Conservation (phyloP, 2,329 filamentous ascomycete genomes). For the Stylonectria norvegica region DNA sequence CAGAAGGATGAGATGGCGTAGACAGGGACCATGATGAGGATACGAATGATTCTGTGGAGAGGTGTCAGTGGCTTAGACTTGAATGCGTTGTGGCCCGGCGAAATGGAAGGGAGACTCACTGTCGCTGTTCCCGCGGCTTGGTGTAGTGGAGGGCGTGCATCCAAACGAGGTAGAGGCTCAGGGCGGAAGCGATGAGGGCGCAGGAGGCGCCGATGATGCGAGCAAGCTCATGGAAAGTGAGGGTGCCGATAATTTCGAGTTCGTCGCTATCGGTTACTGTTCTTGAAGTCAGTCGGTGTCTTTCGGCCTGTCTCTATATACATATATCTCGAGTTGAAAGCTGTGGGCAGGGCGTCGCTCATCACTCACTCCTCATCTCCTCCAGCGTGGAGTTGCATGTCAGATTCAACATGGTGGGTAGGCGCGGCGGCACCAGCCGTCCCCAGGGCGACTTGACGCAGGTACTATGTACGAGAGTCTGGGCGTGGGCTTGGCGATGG, state of each 20-base stretch:
- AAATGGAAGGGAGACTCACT: conserved; percentile 37
- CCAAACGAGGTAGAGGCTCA: conserved; percentile 55
- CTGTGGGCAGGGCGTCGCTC: conserved; percentile 1
- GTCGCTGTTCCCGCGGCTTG: conserved; percentile 56
- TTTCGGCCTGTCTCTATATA: background rate
- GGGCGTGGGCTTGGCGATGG: background rate
- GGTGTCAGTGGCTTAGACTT: background rate
- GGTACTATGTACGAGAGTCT: background rate
- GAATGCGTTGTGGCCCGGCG: background rate
- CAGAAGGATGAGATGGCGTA: conserved; percentile 74
- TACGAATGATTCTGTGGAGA: conserved; percentile 69
- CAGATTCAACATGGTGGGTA: conserved; percentile 30
- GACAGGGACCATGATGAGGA: conserved; percentile 83
- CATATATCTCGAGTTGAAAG: background rate
- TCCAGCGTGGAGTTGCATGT: conserved; percentile 45
- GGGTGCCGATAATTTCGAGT: conserved; percentile 37
- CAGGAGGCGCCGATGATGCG: conserved; percentile 48
- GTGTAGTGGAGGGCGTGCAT: conserved; percentile 60
- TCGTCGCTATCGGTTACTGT: conserved; percentile 9
- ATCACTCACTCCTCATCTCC: conserved; percentile 39
- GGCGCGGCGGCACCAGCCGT: background rate
- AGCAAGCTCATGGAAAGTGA: conserved; percentile 55
- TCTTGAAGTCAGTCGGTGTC: background rate
- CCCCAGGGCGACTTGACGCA: background rate
- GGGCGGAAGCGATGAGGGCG: conserved; percentile 48